Percentiles rank a stretch among this genome's conserved stretches.
phyloP scores from a whole-genome alignment of 176 grass and related monocot species.

The Carex scoparia region DNA sequence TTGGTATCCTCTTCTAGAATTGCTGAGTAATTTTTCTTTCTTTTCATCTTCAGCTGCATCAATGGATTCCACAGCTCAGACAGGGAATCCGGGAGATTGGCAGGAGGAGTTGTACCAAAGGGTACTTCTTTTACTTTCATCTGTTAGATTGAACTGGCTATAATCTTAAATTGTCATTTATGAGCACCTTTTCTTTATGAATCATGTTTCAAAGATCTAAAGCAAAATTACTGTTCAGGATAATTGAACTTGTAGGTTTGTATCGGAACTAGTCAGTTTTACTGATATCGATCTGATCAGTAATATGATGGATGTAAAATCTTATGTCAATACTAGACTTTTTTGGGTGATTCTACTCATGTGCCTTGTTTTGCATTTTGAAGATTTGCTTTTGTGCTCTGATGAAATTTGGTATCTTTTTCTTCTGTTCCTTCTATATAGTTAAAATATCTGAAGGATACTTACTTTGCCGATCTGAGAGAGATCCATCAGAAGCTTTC shows the following conservation, averaged over 20 bases:
- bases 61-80: slow-evolving; percentile 66
- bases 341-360: not conserved
- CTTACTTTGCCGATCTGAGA: slow-evolving; percentile 53
- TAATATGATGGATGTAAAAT: not conserved
- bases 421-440: slow-evolving; percentile 21
- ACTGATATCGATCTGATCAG: not conserved
- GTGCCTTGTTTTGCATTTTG: not conserved
- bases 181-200: slow-evolving; percentile 11
- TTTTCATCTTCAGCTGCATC: slow-evolving; percentile 44
- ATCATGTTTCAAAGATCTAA: slow-evolving; percentile 9
- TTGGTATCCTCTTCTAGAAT: not conserved
- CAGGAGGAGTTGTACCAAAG: slow-evolving; percentile 81
- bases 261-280: not conserved
- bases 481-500: slow-evolving; percentile 60
- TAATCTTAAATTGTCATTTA: not conserved
- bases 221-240: not conserved
- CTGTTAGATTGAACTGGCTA: slow-evolving; percentile 24
- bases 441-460: slow-evolving; percentile 70
- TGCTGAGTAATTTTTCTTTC: not conserved
- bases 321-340: not conserved
- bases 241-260: not conserved
- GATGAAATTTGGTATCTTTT: not conserved
- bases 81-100: slow-evolving; percentile 44
- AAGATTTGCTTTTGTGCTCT: not conserved
- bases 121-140: slow-evolving; percentile 26